Evolutionary conservation across 768 basidiomycete genomes (phyloP), one percentile per base, ranked within the genome.

Genomic region (Macrolepiota fuliginosa): DNA sequence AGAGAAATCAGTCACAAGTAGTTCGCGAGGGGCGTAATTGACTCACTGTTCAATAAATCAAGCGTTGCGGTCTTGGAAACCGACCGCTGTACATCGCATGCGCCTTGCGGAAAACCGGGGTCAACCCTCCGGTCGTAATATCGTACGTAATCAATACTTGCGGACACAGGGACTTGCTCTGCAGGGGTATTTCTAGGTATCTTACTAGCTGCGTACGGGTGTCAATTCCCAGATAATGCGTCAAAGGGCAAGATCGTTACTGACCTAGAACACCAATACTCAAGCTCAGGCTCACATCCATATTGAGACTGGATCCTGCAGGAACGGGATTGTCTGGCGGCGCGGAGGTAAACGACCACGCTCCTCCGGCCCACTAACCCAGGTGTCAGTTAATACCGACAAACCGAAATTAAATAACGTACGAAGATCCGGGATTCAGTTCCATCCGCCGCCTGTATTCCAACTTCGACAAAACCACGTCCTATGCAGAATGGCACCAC

Each of bases 391-490:
- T 2, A 12, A 17, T 56, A 22, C 10, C 7, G n/a, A 40, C 3
- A 47, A 6, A 15, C 4, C 11, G 5, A 22, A 24, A 37, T 46
- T 15, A 7, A n/a, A 15, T 17, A 3, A 50, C 60, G 7, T 49
- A 61, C 54, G 24, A 61, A 61, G 35, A 47, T 13, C 13, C 22
- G 53, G 4, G 25, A 32, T 6, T 13, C 10, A 11, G 45, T 35
- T 4, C 53, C 60, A 55, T 61, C 52, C 4, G 42, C 13, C 35
- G 10, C 9, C 45, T 54, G 42, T 45, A 55, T 29, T 4, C 64
- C 64, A 12, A 69, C 63, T 29, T 69, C 68, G 1, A 72, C 32
- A 22, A 69, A 70, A 4, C 71, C 71, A 29, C 52, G 58, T 6
- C 64, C 57, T 9, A 72, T 2, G 45, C 71, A 70, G 10, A 57